Conservation (phyloP, 2,329 filamentous ascomycete genomes). For the Exophiala sp. region DNA sequence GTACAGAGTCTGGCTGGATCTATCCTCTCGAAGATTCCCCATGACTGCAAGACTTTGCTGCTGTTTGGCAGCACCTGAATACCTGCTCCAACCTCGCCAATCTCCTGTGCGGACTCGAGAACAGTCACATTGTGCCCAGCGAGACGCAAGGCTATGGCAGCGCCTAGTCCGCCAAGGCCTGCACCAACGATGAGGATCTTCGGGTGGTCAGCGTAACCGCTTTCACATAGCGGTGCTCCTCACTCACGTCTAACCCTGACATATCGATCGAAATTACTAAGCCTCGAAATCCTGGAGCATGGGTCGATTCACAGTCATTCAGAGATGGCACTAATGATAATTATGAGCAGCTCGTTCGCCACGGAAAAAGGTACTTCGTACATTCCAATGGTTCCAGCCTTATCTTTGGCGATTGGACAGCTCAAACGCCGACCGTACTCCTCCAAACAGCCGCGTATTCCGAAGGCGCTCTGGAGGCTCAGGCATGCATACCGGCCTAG, state of each 20-base stretch:
- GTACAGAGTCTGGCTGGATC: slow-evolving; percentile 1
- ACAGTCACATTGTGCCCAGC: slow-evolving; percentile 30
- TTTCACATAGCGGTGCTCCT: too few species aligned
- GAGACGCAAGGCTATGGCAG: slow-evolving; percentile 31
- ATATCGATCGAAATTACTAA: background rate
- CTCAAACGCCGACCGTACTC: background rate
- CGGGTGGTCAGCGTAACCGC: slow-evolving; percentile 32
- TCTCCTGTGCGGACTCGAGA: slow-evolving; percentile 28
- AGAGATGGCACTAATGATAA: background rate
- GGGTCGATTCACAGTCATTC: background rate
- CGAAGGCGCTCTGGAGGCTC: too few species aligned
- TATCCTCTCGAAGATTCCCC: slow-evolving; percentile 12
- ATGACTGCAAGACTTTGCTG: slow-evolving; percentile 21
- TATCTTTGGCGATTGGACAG: background rate
- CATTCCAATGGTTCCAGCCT: background rate
- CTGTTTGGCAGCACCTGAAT: slow-evolving; percentile 29
- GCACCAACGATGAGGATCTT: slow-evolving; percentile 33
- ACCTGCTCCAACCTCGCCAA: slow-evolving; percentile 27
- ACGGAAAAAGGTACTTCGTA: background rate
- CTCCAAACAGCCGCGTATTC: too few species aligned
- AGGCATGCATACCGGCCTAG: too few species aligned
- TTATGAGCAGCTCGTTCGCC: background rate
- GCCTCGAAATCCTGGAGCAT: background rate
- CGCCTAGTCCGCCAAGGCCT: slow-evolving; percentile 31
- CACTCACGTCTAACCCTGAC: background rate